Percentiles rank a stretch among this genome's conserved stretches.
phyloP scores from a whole-genome alignment of 495 filamentous ascomycete species.

The Aspergillus baeticus region DNA sequence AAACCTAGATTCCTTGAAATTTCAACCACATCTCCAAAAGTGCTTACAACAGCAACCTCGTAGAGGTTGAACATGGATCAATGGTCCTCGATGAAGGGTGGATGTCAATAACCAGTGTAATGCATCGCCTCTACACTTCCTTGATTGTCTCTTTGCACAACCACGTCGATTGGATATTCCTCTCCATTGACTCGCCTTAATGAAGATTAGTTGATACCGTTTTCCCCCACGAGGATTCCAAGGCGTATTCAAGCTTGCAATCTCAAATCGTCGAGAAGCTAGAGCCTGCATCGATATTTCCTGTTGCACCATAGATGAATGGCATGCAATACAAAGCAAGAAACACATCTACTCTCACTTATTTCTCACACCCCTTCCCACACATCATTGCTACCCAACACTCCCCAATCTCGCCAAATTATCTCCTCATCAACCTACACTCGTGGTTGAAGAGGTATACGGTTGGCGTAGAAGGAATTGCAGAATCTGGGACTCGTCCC shows the following conservation, averaged over 20 bases:
- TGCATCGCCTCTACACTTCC: no score
- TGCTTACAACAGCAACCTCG: no score
- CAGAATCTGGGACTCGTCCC: constrained; percentile 27
- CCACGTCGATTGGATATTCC: no score
- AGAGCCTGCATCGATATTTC: constrained; percentile 34
- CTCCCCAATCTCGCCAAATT: constrained; percentile 34
- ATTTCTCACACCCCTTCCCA: neutral
- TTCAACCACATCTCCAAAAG: neutral
- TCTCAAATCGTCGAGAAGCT: no score
- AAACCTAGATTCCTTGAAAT: neutral
- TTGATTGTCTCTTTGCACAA: no score
- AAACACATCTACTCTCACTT: constrained; percentile 32
- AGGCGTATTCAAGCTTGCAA: no score
- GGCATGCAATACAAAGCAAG: constrained; percentile 24
- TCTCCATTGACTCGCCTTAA: no score
- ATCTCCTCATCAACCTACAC: constrained; percentile 49
- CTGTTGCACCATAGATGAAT: constrained; percentile 39
- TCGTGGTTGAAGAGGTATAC: constrained; percentile 54
- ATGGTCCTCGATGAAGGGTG: no score
- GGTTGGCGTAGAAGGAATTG: constrained; percentile 45
- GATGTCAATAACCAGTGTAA: no score
- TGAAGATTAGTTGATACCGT: no score
- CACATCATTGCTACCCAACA: neutral
- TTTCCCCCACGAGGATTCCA: no score
- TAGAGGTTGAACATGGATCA: no score